Percentiles rank a stretch among this genome's conserved stretches.
Evolutionary conservation across 2,329 filamentous ascomycete species (phyloP).

Genomic region (Aspergillus glaucus): DNA sequence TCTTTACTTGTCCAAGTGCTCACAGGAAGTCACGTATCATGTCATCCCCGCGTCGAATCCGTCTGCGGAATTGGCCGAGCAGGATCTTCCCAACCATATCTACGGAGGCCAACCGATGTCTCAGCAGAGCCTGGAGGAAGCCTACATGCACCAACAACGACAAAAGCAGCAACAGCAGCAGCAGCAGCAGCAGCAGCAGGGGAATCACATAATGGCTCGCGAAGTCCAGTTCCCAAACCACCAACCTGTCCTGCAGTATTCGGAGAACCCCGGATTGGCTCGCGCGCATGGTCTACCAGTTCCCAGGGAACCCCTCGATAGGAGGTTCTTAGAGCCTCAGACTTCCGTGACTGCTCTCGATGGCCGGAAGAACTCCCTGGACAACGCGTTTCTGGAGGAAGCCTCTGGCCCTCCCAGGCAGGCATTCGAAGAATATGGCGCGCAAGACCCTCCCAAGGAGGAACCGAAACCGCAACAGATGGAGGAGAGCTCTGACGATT

Average conservation of each 20-base stretch:
- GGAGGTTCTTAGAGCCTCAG: constrained; percentile 37
- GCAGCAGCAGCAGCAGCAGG: constrained; percentile 15
- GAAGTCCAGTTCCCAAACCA: constrained; percentile 54
- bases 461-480: constrained; percentile 41
- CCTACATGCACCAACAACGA: constrained; percentile 52
- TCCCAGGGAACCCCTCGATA: constrained; percentile 37
- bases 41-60: constrained; percentile 59
- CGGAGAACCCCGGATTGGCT: constrained; percentile 34
- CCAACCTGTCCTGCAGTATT: constrained; percentile 49
- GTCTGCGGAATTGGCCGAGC: constrained; percentile 46
- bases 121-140: constrained; percentile 53
- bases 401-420: constrained; percentile 54
- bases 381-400: constrained; percentile 44
- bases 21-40: constrained; percentile 63
- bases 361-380: constrained; percentile 44
- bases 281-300: constrained; percentile 34
- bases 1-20: constrained; percentile 58
- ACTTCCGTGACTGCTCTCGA: constrained; percentile 49
- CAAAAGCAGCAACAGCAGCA: constrained; percentile 45
- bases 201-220: constrained; percentile 40
- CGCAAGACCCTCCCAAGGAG: constrained; percentile 43
- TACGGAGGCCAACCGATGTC: constrained; percentile 48
- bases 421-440: constrained; percentile 51
- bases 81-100: constrained; percentile 37
- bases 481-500: constrained; percentile 46